Base-by-base conservation (phyloP, 1,139 yeast species). In the Lodderomyces elongisporus region DNA sequence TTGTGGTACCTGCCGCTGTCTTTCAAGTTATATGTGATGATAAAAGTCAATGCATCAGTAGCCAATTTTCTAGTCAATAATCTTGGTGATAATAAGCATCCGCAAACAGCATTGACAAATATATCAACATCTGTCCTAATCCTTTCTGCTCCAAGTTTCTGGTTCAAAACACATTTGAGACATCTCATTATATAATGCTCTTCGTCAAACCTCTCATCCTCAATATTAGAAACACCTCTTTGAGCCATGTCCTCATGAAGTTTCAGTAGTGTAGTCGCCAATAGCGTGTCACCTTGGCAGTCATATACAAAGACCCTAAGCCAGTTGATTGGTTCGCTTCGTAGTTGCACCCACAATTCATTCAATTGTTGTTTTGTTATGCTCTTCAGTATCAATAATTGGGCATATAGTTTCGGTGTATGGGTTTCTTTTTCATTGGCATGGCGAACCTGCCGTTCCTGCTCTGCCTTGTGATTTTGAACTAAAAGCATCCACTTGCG, bases 271-370 rank as follows among this genome's bases (percentile, higher is more conserved):
- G 62, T 67, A 4, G 68, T 58, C 8, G 69, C 60, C 37, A 91
- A 69, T 1, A 95, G 89, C 2, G 87, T 77, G 41, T 87, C 95
- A 30, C 98, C 98, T 56, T 91, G 96, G 38, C 79, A 75, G 38
- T 79, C 83, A 37, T 87, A 70, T 41, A 68, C 62, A 41, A 91
- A 91, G 23, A 70, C 74, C 37, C 81, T 72, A 1, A 89, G 95
- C 98, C 98, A 91, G 40, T 74, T 81, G 27, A 91, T 73, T 27
- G 94, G 94, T 53, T 89, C 96, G 0, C 97, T 87, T 43, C 97
- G 74, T 31, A 91, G 64, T 28, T 95, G 85, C 4, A 91, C 95
- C 84, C 94, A 87, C 37, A 91, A 68, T 46, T 85, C 85, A 30
- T 84, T 85, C 46, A 91, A 63, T 51, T 88, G 89, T 33, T 76